Conservation (phyloP, 495 filamentous ascomycete species). For the Clavariopsis aquatica region DNA sequence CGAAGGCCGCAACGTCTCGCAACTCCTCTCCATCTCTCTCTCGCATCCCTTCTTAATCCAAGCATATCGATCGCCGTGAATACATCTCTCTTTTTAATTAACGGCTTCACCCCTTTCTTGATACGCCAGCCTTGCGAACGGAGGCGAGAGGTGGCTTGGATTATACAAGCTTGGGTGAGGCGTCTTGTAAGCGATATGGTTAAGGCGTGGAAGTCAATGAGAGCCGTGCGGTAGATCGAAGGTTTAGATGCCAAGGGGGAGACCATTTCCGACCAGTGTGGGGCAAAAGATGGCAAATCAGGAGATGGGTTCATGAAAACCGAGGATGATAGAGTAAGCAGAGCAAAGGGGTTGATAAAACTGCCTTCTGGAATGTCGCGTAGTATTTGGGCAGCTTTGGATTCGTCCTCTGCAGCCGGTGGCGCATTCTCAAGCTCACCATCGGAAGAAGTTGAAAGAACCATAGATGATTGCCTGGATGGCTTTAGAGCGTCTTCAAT, state of each 20-base stretch:
- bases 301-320: slow-evolving; percentile 37
- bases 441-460: background rate
- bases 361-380: slow-evolving; percentile 27
- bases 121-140: slow-evolving; percentile 26
- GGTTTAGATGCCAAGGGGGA: slow-evolving; percentile 21
- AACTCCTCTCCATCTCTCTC: slow-evolving; percentile 60
- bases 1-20: slow-evolving; percentile 61
- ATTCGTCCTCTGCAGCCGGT: background rate
- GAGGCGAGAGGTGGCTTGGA: slow-evolving; percentile 34
- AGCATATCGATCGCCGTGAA: slow-evolving; percentile 62
- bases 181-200: slow-evolving; percentile 30
- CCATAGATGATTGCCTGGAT: slow-evolving; percentile 1
- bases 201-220: slow-evolving; percentile 36
- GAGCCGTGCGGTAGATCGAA: slow-evolving; percentile 35
- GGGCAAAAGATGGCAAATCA: background rate
- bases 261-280: slow-evolving; percentile 14
- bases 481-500: slow-evolving; percentile 34
- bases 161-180: slow-evolving; percentile 28
- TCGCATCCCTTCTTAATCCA: slow-evolving; percentile 48
- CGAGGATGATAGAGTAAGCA: slow-evolving; percentile 20
- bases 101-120: slow-evolving; percentile 22
- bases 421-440: background rate
- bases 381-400: slow-evolving; percentile 4
- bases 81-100: slow-evolving; percentile 64
- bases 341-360: slow-evolving; percentile 13